Percentiles rank a stretch among this genome's conserved stretches.
Conservation (phyloP, 2,329 filamentous ascomycete species). For the Colletotrichum navitas region DNA sequence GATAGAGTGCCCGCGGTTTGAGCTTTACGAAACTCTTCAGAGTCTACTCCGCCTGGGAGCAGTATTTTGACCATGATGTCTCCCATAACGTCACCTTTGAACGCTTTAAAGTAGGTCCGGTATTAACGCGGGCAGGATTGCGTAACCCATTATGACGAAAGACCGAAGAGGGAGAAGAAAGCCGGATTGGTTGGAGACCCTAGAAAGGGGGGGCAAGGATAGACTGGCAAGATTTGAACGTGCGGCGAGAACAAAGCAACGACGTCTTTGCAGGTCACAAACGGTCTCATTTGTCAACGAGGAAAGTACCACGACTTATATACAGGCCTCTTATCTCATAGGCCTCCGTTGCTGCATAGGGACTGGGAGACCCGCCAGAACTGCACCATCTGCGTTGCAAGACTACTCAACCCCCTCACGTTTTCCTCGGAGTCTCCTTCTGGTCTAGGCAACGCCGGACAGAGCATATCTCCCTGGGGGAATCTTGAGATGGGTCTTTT, state of each 20-base stretch:
- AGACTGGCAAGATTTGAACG: fast-evolving
- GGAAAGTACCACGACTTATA: background rate
- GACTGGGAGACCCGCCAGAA: background rate
- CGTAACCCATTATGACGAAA: constrained; percentile 51
- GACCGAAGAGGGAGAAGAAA: background rate
- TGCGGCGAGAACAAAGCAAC: background rate
- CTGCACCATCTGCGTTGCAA: background rate
- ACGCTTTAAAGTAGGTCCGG: constrained; percentile 62
- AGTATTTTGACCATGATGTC: constrained; percentile 57
- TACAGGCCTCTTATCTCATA: background rate
- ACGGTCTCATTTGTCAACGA: background rate
- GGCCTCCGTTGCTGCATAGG: background rate
- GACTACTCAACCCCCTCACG: background rate
- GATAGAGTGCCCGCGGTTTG: constrained; percentile 57
- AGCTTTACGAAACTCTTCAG: constrained; percentile 56
- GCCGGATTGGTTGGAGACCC: too few species aligned
- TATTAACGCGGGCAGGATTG: constrained; percentile 59
- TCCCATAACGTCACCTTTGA: constrained; percentile 54
- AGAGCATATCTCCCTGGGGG: background rate
- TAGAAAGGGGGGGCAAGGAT: background rate
- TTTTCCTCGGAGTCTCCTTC: background rate
- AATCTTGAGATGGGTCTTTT: background rate
- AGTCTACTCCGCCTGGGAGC: constrained; percentile 53
- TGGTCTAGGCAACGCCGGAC: constrained; percentile 7
- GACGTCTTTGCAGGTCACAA: too few species aligned